Percentiles rank a stretch among this genome's conserved stretches.
Evolutionary conservation across 345 rosid genomes (phyloP).

Genomic region (Aegle marmelos): DNA sequence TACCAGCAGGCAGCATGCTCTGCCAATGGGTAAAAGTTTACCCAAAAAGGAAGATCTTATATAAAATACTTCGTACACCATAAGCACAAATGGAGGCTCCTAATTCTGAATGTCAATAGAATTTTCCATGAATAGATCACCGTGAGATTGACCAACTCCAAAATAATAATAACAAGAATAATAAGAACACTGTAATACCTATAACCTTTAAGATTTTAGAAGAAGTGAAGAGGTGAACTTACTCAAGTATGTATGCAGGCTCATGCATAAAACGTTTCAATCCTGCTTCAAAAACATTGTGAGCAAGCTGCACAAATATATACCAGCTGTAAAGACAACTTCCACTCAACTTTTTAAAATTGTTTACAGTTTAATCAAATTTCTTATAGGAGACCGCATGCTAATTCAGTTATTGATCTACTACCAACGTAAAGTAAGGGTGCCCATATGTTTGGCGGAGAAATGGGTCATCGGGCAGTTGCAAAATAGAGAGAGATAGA

Average conservation of each 20-base stretch:
- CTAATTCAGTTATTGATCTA: neutral
- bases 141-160: neutral
- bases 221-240: constrained; percentile 29
- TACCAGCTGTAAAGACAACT: neutral
- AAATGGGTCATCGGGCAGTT: neutral
- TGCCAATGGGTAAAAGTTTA: neutral
- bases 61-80: neutral
- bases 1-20: neutral
- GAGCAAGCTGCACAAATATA: constrained; percentile 68
- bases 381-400: neutral
- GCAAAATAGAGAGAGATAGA: neutral
- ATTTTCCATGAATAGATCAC: neutral
- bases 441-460: too few species aligned
- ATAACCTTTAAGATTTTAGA: constrained; percentile 1
- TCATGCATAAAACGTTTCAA: constrained; percentile 88
- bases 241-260: constrained; percentile 91
- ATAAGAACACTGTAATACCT: neutral
- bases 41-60: neutral
- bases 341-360: neutral
- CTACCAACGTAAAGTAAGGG: neutral
- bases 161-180: neutral
- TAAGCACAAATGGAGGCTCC: neutral
- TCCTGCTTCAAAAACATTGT: constrained; percentile 90
- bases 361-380: neutral
- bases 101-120: neutral